These are phyloP conservation scores for Suhomyces canberraensis DNA, from an alignment of 805 yeast species.

Conservation along the genomic window DNA sequence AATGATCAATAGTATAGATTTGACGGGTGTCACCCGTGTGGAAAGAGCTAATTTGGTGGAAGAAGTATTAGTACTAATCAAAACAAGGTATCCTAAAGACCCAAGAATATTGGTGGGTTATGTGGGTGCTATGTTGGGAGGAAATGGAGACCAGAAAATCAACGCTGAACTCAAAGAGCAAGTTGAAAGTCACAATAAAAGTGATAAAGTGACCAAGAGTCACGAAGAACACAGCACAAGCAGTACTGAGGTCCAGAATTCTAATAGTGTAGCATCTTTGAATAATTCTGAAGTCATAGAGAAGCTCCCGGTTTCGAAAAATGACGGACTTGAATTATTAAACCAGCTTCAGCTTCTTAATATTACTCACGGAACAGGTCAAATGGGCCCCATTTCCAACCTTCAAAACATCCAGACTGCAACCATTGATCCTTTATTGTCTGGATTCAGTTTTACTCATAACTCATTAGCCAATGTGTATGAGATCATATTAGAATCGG, in stretches of 20 bases:
- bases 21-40: constrained; percentile 13
- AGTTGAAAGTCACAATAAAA: too few species aligned
- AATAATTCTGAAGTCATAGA: too few species aligned
- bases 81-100: constrained; percentile 24
- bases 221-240: too few species aligned
- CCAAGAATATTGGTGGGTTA: constrained; percentile 39
- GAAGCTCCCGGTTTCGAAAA: too few species aligned
- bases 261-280: too few species aligned
- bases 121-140: constrained; percentile 26
- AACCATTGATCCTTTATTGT: constrained; percentile 25
- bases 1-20: constrained; percentile 30
- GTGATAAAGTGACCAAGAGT: too few species aligned
- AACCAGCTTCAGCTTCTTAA: constrained; percentile 27
- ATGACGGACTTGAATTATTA: constrained; percentile 18
- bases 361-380: constrained; percentile 20
- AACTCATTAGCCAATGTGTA: constrained; percentile 24
- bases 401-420: constrained; percentile 24
- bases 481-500: constrained; percentile 17
- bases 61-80: constrained; percentile 32
- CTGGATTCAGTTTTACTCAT: constrained; percentile 19
- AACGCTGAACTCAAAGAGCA: too few species aligned
- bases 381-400: constrained; percentile 11
- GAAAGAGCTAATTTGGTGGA: constrained; percentile 22
- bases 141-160: neutral
- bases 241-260: too few species aligned